phyloP scores from a whole-genome alignment of 495 filamentous ascomycete species.

The Polyplosphaeria fusca region DNA sequence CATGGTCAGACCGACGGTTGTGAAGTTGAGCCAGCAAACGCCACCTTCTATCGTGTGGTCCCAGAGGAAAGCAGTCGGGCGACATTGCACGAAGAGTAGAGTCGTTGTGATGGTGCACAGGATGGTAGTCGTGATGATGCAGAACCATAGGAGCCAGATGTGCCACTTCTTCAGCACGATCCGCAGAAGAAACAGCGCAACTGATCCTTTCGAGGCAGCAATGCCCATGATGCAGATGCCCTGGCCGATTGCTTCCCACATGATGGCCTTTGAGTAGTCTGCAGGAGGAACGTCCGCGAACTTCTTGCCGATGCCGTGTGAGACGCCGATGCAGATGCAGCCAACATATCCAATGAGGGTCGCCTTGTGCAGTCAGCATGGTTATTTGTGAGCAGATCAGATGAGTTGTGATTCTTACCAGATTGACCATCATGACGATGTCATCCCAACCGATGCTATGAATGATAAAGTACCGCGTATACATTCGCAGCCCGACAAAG shows the following conservation, averaged over 20 bases:
- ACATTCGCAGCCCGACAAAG: slow-evolving; percentile 8
- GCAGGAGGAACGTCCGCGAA: not conserved
- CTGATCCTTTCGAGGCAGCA: slow-evolving; percentile 13
- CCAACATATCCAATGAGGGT: slow-evolving; percentile 11
- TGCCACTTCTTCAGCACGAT: slow-evolving; percentile 14
- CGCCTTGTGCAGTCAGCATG: not conserved
- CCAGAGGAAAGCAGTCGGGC: slow-evolving; percentile 11
- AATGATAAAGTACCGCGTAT: slow-evolving; percentile 17
- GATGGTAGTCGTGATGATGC: slow-evolving; percentile 14
- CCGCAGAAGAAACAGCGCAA: slow-evolving; percentile 17
- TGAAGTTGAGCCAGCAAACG: slow-evolving; percentile 21
- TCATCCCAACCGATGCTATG: slow-evolving; percentile 17
- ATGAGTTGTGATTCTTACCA: not conserved
- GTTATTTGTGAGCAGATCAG: not conserved
- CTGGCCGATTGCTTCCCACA: slow-evolving; percentile 23
- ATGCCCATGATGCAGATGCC: slow-evolving; percentile 21
- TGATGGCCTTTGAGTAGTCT: slow-evolving; percentile 13
- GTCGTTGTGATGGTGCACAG: slow-evolving; percentile 11
- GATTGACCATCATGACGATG: slow-evolving; percentile 8
- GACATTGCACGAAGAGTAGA: slow-evolving; percentile 13
- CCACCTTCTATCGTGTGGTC: slow-evolving; percentile 15
- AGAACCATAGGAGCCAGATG: slow-evolving; percentile 16
- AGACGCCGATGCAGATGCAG: slow-evolving; percentile 6
- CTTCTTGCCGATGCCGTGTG: slow-evolving; percentile 22
- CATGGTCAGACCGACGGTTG: slow-evolving; percentile 12